phyloP scores from a whole-genome alignment of 208 protist species.

The Angomonas ambiguus region DNA sequence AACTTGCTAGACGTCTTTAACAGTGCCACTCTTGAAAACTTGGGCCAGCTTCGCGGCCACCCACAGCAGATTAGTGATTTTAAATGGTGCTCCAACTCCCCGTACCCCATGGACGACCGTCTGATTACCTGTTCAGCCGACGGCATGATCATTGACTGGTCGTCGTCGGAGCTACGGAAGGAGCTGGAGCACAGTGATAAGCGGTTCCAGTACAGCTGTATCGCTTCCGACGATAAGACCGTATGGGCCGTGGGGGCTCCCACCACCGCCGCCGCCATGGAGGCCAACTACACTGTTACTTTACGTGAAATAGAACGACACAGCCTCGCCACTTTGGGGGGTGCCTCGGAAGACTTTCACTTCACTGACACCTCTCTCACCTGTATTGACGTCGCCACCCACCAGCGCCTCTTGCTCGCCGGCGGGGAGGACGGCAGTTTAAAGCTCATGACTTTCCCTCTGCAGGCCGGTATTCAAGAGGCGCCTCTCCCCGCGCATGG shows the following conservation, averaged over 20 bases:
- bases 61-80: constrained; percentile 86
- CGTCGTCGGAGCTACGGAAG: constrained; percentile 79
- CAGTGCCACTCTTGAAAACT: constrained; percentile 89
- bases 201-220: constrained; percentile 84
- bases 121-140: constrained; percentile 90
- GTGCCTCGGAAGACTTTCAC: constrained; percentile 64
- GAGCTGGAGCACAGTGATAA: constrained; percentile 89
- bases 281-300: constrained; percentile 81
- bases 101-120: constrained; percentile 89
- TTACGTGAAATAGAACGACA: constrained; percentile 85
- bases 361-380: constrained; percentile 66
- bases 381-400: constrained; percentile 69
- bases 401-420: constrained; percentile 88
- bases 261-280: constrained; percentile 53
- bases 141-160: constrained; percentile 94
- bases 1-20: constrained; percentile 93
- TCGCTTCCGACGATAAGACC: constrained; percentile 76
- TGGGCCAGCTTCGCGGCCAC: constrained; percentile 92
- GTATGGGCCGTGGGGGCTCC: constrained; percentile 89
- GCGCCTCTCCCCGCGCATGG: constrained; percentile 63
- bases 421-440: constrained; percentile 89
- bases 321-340: constrained; percentile 29
- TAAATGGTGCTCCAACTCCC: constrained; percentile 75
- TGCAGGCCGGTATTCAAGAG: constrained; percentile 70
- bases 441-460: constrained; percentile 88